Base-by-base conservation (phyloP, 1,139 yeast species). In the Debaryomycetaceae sp. region DNA sequence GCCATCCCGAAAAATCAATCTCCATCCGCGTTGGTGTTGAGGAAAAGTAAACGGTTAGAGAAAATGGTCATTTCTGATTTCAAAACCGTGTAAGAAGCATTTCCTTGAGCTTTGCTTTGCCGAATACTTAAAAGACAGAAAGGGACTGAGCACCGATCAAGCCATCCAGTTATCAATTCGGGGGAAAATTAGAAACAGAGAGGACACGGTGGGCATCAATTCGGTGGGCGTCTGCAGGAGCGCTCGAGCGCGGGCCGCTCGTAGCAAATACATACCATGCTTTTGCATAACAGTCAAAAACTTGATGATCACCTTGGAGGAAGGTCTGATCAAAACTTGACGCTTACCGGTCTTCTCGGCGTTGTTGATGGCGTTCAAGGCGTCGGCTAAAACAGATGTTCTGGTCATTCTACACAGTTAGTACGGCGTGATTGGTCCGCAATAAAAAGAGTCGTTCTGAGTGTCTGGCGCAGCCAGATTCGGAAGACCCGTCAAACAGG, bases 321-420 rank as follows among this genome's bases (percentile, higher is more conserved):
- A 89, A 50, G 98, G 98, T 81, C 98, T 86, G 66, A 91, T 79
- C 65, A 91, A 72, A 51, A 91, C 98, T 78, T 91, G 98, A 75
- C 98, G 85, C 77, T 91, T 91, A 70, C 98, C 98, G 64, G 96
- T 81, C 73, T 89, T 91, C 76, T 91, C 98, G 67, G 98, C 98
- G 68, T 91, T 91, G 89, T 89, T 86, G 67, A 91, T 91, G 57
- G 96, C 80, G 68, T 91, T 89, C 64, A 91, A 83, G 64, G 98
- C 97, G 75, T 91, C 98, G 58, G 97, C 96, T 71, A 91, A 84
- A 65, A 85, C 98, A 52, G 98, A 91, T 55, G 96, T 76, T 78
- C 97, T 89, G 65, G 97, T 88, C 97, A 91, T 88, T 67, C 63
- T 71, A 28, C 12, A 31, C 14, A n/a, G 29, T 25, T 25, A 30